These are phyloP conservation scores for Ustilago curta DNA, from an alignment of 1,284 basidiomycete species.

Conservation along the genomic window DNA sequence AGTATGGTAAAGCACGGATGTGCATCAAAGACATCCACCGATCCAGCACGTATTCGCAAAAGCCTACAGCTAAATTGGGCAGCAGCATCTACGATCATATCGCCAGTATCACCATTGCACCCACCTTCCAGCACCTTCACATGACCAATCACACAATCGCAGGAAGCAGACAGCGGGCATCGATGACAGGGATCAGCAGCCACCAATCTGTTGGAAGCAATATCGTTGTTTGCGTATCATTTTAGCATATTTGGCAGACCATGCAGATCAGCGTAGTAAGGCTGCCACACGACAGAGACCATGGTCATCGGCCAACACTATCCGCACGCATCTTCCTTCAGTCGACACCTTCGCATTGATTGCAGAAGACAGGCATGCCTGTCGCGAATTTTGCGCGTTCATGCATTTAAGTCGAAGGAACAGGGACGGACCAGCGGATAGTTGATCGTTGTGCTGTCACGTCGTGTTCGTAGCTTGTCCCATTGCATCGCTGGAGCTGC, in stretches of 20 bases:
- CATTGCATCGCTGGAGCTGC: too few species aligned
- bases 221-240: neutral
- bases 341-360: too few species aligned
- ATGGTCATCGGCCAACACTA: neutral
- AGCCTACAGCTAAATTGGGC: neutral
- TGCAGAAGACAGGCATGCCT: too few species aligned
- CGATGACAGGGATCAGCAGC: neutral
- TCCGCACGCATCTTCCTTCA: neutral
- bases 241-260: neutral
- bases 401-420: too few species aligned
- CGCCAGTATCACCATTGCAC: neutral
- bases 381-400: too few species aligned
- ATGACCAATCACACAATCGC: neutral
- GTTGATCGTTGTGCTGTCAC: too few species aligned
- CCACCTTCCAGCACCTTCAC: neutral
- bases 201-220: too few species aligned
- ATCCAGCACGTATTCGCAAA: neutral
- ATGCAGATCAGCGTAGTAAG: neutral
- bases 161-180: neutral
- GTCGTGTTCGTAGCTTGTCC: too few species aligned
- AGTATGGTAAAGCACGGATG: neutral
- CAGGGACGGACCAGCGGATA: too few species aligned
- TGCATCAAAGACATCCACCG: neutral
- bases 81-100: neutral
- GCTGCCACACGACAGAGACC: neutral